Conservation (phyloP, 2,329 filamentous ascomycete species). For the Seiridium cupressi region DNA sequence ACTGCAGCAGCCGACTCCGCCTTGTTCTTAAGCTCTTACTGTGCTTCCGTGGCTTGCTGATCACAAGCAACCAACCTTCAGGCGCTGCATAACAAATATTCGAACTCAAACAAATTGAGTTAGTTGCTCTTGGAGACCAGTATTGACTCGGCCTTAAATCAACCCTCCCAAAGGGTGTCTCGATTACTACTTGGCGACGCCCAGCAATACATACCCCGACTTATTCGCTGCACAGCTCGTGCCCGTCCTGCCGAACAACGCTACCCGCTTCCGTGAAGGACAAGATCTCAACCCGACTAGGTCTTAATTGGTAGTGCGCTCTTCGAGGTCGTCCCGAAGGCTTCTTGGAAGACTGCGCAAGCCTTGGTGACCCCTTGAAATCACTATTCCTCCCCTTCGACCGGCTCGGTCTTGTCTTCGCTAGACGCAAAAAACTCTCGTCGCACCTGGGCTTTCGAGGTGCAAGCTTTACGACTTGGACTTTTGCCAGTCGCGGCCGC, state of each 20-base stretch:
- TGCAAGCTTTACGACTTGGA: too few species aligned
- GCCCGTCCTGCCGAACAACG: too few species aligned
- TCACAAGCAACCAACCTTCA: not conserved
- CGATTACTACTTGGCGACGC: too few species aligned
- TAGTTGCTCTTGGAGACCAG: not conserved
- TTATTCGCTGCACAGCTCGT: not conserved
- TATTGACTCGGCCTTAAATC: too few species aligned
- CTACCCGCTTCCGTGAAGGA: not conserved
- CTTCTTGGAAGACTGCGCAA: not conserved
- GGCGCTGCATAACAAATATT: not conserved
- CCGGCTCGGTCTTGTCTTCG: too few species aligned
- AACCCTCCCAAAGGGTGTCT: too few species aligned
- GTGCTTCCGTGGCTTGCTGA: not conserved
- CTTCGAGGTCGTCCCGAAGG: not conserved
- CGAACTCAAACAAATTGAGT: not conserved
- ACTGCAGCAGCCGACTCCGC: not conserved
- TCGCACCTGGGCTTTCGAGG: too few species aligned
- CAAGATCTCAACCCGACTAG: not conserved
- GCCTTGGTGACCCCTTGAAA: too few species aligned
- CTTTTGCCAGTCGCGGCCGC: too few species aligned
- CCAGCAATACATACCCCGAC: not conserved
- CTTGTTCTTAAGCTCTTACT: not conserved
- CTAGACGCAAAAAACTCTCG: too few species aligned
- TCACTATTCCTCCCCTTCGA: too few species aligned
- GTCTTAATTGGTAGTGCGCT: not conserved